Base-by-base conservation (phyloP, 345 rosid genomes). In the Clarkia xantiana region DNA sequence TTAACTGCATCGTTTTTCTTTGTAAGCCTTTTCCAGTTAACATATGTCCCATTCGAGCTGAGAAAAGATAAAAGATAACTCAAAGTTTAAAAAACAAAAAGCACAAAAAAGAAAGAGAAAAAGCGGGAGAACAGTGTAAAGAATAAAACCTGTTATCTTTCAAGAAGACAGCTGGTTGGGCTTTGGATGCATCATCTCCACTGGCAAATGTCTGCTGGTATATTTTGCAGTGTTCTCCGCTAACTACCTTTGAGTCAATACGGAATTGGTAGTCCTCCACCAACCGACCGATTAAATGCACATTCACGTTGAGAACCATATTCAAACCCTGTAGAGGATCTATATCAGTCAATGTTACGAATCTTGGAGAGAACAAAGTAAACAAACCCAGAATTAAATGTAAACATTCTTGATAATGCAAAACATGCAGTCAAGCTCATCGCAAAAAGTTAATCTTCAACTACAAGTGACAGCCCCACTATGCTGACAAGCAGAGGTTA, bases 41-140 rank as follows among this genome's bases (percentile, higher is more conserved):
- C 68, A 67, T 54, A 86, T 1, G 96, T 86, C 44, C 98, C 98
- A 52, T 86, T 91, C 10, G 89, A 72, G 76, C 98, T 91, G 66
- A 53, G 54, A 64, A 56, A 49, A 15, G 43, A 10, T 22, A 36
- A 48, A 42, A 14, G 15, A 1, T 18, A 11, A 17, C 44, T 22
- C 5, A 29, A 7, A 48, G 16, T 34, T 13, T 25, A 23, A 19
- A 4, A 23, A 51, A 18, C 39, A 22, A 41, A 18, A 12, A 45
- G 17, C 3, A 49, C 18, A 34, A 13, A 14, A 17, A 8, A 44
- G 12, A 13, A 40, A 40, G 47, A 6, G 16, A 49, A 11, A 45
- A 36, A 11, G 0, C 22, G 17, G 14, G 40, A 4, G 40, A 42
- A 18, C 6, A 14, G 39, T 14, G 43, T 14, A 34, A 11, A 48